Evolutionary conservation across 1,284 basidiomycete genomes (phyloP), one percentile per base, ranked within the genome.

Genomic region (Serendipita sp.): DNA sequence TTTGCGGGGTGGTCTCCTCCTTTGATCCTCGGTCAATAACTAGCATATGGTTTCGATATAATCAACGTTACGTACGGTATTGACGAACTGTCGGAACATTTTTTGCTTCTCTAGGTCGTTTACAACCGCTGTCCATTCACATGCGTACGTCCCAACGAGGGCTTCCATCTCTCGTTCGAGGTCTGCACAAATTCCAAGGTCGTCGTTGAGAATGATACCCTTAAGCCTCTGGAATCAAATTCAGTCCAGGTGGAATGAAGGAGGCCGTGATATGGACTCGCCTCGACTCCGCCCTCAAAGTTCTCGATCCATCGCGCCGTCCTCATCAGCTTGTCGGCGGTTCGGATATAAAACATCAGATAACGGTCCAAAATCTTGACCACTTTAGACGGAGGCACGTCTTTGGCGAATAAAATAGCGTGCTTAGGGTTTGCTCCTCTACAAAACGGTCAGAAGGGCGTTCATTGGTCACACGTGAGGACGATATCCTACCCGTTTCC

Each of bases 221-320:
- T 78, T 77, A 8, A 89, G 75, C 73, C 80, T 81, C 77, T 81
- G 62, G 10, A 42, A 13, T 2, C 4, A 3, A 29, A 17, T 35
- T 2, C 22, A 29, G 62, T 30, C n/a, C 30, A 38, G 30, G 22
- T 22, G 22, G 22, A 22, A 35, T 55, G 17, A 13, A 34, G 26
- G 13, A 44, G 43, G 17, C 8, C n/a, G 26, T 47, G 42, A 43
- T 12, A 29, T 61, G 63, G 12, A 65, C 67, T 63, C 32, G 81
- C 81, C 69, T 84, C 82, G 64, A 87, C 79, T 0, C 87, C 86
- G 3, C 84, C 84, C 17, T 87, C 85, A 71, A 86, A 79, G 22
- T 72, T 71, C 63, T 88, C 87, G n/a, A 89, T 75, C 87, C 87
- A 90, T 29, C 85, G 77, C 0, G 87, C 86, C 0, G 87, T 90